Evolutionary conservation across 1,284 basidiomycete species (phyloP).

Genomic region (Moesziomyces sp.): DNA sequence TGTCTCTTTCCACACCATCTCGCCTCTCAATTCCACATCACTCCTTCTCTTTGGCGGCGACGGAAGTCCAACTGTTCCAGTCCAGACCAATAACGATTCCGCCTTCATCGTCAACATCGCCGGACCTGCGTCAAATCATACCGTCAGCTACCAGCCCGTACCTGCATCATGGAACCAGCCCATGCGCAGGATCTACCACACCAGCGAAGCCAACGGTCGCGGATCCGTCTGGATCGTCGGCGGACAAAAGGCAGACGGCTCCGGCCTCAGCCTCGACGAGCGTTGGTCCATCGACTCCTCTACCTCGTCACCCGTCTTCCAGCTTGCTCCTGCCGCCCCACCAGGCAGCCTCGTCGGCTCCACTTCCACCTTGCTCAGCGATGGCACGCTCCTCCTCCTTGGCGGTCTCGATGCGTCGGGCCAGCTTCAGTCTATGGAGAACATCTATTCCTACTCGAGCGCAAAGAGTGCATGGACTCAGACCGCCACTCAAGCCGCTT

Average conservation of each 20-base stretch:
- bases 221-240: conserved; percentile 55
- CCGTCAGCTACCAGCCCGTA: conserved; percentile 18
- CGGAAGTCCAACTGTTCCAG: conserved; percentile 23
- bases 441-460: conserved; percentile 43
- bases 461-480: conserved; percentile 34
- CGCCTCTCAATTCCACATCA: conserved; percentile 43
- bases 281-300: conserved; percentile 38
- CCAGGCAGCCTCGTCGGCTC: conserved; percentile 45
- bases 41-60: conserved; percentile 61
- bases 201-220: conserved; percentile 42
- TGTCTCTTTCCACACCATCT: conserved; percentile 57
- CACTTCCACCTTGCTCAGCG: conserved; percentile 57
- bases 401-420: conserved; percentile 50
- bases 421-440: conserved; percentile 48
- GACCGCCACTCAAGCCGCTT: conserved; percentile 17
- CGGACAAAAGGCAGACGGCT: conserved; percentile 60
- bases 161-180: conserved; percentile 52
- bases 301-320: conserved; percentile 23
- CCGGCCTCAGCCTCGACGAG: conserved; percentile 41
- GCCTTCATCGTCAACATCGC: conserved; percentile 48
- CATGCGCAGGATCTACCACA: conserved; percentile 55
- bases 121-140: conserved; percentile 16
- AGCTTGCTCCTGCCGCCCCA: conserved; percentile 17
- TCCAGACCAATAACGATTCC: conserved; percentile 58
- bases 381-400: conserved; percentile 55